Conservation (phyloP, 2,329 filamentous ascomycete genomes). For the Botrytis medusae region DNA sequence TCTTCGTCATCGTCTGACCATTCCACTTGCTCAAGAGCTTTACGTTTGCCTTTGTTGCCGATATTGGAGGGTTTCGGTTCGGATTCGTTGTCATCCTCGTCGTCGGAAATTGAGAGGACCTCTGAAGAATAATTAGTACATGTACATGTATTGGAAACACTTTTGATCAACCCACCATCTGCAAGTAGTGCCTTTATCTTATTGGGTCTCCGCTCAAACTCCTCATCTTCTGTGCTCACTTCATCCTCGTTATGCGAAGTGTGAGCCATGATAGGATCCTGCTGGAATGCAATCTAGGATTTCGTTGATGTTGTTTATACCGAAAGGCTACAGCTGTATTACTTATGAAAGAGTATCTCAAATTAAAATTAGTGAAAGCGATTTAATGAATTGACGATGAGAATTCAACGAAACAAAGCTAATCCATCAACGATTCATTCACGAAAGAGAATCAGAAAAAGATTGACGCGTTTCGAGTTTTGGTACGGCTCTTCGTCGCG, state of each 20-base stretch:
- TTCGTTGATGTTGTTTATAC: not conserved
- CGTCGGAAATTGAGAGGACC: slow-evolving; percentile 27
- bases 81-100: slow-evolving; percentile 26
- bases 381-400: not conserved
- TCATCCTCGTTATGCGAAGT: not conserved
- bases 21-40: slow-evolving; percentile 43
- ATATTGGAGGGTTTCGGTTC: slow-evolving; percentile 29
- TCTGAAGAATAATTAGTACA: slow-evolving; percentile 28
- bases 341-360: not conserved
- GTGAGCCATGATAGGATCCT: not conserved
- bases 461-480: not conserved
- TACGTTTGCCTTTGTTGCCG: slow-evolving; percentile 32
- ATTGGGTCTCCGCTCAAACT: slow-evolving; percentile 4
- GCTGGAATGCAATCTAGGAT: not conserved
- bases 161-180: not conserved
- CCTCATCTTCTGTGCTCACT: slow-evolving; percentile 1
- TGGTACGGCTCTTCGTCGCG: not conserved
- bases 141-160: not conserved
- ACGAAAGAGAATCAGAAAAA: not conserved
- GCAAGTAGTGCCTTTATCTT: slow-evolving; percentile 3
- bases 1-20: slow-evolving; percentile 54
- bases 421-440: not conserved
- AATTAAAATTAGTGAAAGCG: not conserved
- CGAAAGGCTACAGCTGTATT: not conserved
- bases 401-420: not conserved